Percentiles rank a stretch among this genome's conserved stretches.
phyloP scores from a whole-genome alignment of 331 rosid genomes.

The Quercus phellos region DNA sequence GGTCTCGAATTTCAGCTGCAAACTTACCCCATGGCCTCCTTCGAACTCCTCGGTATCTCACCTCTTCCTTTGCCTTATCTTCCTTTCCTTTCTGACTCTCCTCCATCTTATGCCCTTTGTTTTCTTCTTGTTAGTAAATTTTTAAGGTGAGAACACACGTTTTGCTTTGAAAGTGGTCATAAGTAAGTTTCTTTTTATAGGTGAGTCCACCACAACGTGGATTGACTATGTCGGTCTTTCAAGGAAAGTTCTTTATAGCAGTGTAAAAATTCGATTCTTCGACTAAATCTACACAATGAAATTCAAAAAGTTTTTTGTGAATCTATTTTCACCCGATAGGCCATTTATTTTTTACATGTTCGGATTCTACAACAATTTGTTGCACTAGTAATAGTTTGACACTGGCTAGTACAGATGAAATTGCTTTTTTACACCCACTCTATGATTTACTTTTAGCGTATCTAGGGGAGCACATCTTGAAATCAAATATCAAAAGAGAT shows the following conservation, averaged over 20 bases:
- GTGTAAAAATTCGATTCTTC: conserved; percentile 65
- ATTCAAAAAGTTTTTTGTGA: conserved; percentile 5
- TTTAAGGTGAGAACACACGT: too few relatives aligned
- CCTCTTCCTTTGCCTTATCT: conserved; percentile 38
- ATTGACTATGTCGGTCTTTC: conserved; percentile 46
- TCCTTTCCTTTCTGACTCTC: conserved; percentile 45
- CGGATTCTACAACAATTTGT: conserved; percentile 22
- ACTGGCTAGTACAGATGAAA: not conserved
- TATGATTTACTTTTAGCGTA: conserved; percentile 14
- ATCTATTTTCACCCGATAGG: conserved; percentile 25
- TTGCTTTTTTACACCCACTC: not conserved
- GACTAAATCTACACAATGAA: conserved; percentile 19
- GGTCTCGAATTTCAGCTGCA: conserved; percentile 90
- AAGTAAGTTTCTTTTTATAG: not conserved
- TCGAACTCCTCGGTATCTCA: conserved; percentile 66
- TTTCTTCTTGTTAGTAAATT: not conserved
- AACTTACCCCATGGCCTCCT: conserved; percentile 92
- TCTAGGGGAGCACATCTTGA: conserved; percentile 5
- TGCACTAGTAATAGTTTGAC: not conserved
- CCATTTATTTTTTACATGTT: conserved; percentile 18
- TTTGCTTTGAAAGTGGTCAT: conserved; percentile 17
- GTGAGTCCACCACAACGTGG: conserved; percentile 27
- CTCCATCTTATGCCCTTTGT: conserved; percentile 28
- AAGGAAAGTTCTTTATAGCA: conserved; percentile 26
- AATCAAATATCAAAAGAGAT: not conserved